These are phyloP conservation scores for Saturnispora saitoi DNA, from an alignment of 805 yeast genomes.

Conservation along the genomic window DNA sequence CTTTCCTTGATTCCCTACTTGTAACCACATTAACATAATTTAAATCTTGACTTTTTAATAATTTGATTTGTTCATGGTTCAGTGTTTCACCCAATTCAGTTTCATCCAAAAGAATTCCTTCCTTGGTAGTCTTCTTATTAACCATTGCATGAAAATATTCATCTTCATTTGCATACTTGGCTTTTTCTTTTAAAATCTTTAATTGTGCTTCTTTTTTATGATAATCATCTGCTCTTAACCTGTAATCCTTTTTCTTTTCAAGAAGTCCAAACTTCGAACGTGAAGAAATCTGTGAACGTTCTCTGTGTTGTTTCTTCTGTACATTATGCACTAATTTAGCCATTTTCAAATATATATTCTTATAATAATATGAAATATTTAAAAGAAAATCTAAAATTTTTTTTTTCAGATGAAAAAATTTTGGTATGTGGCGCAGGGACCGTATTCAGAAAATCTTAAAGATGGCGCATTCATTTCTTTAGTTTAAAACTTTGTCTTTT, in stretches of 20 bases:
- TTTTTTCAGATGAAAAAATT: neutral
- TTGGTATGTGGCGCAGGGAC: conserved; percentile 1
- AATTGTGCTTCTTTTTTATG: conserved; percentile 55
- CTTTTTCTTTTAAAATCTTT: conserved; percentile 66
- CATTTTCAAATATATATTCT: conserved; percentile 33
- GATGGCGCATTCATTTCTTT: neutral
- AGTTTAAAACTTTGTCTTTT: no score
- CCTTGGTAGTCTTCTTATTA: conserved; percentile 51
- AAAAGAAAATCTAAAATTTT: neutral
- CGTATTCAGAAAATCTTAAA: neutral
- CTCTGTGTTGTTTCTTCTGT: conserved; percentile 94
- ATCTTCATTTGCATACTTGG: conserved; percentile 74
- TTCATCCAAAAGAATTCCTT: conserved; percentile 61
- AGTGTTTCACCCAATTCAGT: conserved; percentile 50
- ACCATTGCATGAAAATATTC: conserved; percentile 96
- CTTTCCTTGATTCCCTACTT: conserved; percentile 56
- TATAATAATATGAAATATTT: no score
- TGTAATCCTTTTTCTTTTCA: conserved; percentile 87
- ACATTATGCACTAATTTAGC: conserved; percentile 79
- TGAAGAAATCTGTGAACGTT: conserved; percentile 77
- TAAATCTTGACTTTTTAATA: conserved; percentile 84
- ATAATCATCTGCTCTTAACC: conserved; percentile 45
- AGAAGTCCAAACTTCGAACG: conserved; percentile 74
- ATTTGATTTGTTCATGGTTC: conserved; percentile 65
- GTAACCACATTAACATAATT: conserved; percentile 76